Evolutionary conservation across 2,329 filamentous ascomycete species (phyloP), one percentile per base, ranked within the genome.

Genomic region (Aureobasidium sp.): DNA sequence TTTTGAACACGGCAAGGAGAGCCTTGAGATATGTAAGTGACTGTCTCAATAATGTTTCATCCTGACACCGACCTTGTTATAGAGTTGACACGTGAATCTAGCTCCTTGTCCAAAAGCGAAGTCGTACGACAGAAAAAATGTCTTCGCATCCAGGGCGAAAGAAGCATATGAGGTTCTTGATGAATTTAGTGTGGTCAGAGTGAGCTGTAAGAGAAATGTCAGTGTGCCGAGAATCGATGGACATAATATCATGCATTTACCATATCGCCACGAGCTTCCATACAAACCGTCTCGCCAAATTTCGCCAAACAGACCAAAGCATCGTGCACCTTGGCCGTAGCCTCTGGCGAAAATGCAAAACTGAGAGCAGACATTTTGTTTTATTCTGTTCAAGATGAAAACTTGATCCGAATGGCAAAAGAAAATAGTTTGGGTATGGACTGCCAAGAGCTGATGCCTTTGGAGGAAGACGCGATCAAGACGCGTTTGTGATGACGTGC

Each of bases 161-260:
- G 87, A 87, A 29, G 87, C 86, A 72, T 92, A 92, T 20, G 88
- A 88, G 4, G 89, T 90, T 70, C 90, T 90, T 62, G 89, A 90
- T n/a, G 84, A 83, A 72, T 93, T 93, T 66, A 93, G 78, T 15
- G 89, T 85, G 15, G 88, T 90, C 61, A 93, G 79, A 5, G 87
- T 80, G 66, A 93, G 82, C 89, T 90, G 65, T 52, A 31, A 20
- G 4, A 3, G 5, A 8, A 15, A 20, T n/a, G 12, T 57, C n/a
- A 57, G 53, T 29, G 36, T 15, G 8, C 31, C 3, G 5, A 59
- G 49, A 37, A 53, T 42, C 11, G 37, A 8, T 49, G 17, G 7
- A 22, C 42, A 45, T 45, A 7, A 22, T 42, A 60, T 44, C 27
- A 29, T 22, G 31, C 29, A 56, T 62, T 60, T 74, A 88, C 88